phyloP scores from a whole-genome alignment of 345 rosid genomes.

The Salix brachista region DNA sequence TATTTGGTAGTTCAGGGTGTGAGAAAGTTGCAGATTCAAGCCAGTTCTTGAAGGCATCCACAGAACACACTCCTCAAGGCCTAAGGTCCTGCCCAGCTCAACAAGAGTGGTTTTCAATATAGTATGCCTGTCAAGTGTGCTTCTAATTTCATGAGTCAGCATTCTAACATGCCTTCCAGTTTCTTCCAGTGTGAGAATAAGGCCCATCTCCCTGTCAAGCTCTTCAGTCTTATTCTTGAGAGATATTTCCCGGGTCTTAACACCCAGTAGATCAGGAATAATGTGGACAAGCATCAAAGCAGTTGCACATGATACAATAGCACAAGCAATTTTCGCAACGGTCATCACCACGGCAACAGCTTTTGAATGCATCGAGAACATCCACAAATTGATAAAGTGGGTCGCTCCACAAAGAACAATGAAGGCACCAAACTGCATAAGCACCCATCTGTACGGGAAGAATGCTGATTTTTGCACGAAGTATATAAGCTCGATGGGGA shows the following conservation, averaged over 20 bases:
- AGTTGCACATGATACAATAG: slow-evolving; percentile 80
- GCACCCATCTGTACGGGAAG: slow-evolving; percentile 96
- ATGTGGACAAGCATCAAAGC: slow-evolving; percentile 89
- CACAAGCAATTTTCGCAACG: slow-evolving; percentile 74
- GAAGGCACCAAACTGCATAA: slow-evolving; percentile 92
- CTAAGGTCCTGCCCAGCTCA: slow-evolving; percentile 75
- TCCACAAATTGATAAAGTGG: slow-evolving; percentile 89
- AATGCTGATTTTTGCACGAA: slow-evolving; percentile 84
- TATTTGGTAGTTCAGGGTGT: slow-evolving; percentile 54
- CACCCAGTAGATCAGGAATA: slow-evolving; percentile 80
- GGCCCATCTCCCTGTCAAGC: slow-evolving; percentile 86
- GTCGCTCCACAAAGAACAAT: slow-evolving; percentile 95
- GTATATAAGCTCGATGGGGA: slow-evolving; percentile 80
- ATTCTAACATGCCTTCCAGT: slow-evolving; percentile 90
- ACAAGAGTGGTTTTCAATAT: slow-evolving; percentile 87
- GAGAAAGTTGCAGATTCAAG: slow-evolving; percentile 61
- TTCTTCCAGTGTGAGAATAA: slow-evolving; percentile 85
- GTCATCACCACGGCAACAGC: slow-evolving; percentile 82
- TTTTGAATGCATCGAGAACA: slow-evolving; percentile 69
- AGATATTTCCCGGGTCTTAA: slow-evolving; percentile 72
- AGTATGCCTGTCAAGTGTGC: slow-evolving; percentile 81
- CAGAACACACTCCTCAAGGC: slow-evolving; percentile 81
- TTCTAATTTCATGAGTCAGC: slow-evolving; percentile 94
- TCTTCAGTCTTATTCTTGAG: slow-evolving; percentile 84
- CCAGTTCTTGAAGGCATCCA: slow-evolving; percentile 92